Percentiles rank a stretch among this genome's conserved stretches.
phyloP scores from a whole-genome alignment of 306 rosid species.

The Sindora glabra region DNA sequence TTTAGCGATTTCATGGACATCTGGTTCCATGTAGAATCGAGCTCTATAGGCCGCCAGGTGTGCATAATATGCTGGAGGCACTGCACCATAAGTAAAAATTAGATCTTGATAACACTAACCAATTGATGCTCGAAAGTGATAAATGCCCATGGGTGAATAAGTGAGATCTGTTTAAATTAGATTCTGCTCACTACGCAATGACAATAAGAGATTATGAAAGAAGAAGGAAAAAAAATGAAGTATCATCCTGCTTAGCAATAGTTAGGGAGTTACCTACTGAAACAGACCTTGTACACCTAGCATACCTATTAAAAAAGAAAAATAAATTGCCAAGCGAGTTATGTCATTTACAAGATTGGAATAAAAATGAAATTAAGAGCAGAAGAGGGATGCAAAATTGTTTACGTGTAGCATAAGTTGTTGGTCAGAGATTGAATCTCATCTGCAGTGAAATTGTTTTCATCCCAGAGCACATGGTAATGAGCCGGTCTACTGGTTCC shows the following conservation, averaged over 20 bases:
- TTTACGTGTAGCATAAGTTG: conserved; percentile 73
- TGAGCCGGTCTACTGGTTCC: conserved; percentile 70
- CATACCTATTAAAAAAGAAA: no score
- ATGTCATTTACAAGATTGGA: conserved; percentile 18
- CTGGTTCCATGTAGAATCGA: conserved; percentile 70
- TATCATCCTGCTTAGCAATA: neutral
- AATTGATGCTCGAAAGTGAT: no score
- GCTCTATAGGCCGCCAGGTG: conserved; percentile 78
- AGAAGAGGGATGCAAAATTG: neutral
- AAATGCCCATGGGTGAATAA: no score
- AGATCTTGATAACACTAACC: neutral
- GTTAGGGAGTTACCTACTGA: conserved; percentile 37
- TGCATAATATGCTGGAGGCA: conserved; percentile 73
- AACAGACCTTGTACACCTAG: conserved; percentile 65
- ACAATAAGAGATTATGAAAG: no score
- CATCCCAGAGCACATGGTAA: conserved; percentile 75
- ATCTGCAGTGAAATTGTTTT: conserved; percentile 67
- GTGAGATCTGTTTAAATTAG: no score
- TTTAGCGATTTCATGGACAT: conserved; percentile 25
- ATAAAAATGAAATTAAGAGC: neutral
- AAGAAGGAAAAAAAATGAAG: no score
- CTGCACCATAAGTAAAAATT: conserved; percentile 23
- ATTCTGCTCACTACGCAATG: no score
- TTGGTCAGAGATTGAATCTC: conserved; percentile 73
- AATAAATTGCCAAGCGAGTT: neutral